Evolutionary conservation across 2,329 filamentous ascomycete species (phyloP), one percentile per base, ranked within the genome.

Genomic region (Hypoxylon sp.): DNA sequence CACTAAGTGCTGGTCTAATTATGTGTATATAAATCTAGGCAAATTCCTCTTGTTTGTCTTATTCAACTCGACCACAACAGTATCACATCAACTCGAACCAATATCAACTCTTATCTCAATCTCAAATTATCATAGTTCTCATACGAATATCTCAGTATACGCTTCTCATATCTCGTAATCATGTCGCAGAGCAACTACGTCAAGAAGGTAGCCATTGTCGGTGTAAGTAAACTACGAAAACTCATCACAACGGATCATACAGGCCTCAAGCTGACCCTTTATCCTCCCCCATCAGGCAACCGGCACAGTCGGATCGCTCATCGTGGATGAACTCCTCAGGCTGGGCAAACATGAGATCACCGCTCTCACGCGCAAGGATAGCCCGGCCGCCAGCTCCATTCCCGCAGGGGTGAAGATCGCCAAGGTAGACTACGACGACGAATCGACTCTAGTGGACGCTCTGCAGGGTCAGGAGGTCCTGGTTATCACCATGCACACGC

Each of bases 381-480:
- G 83, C 74, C 67, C 69, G 0, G 80, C 75, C 67, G 77, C 72
- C 13, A 48, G 15, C 29, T 59, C 59, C 15, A 72, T 87, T 2
- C 85, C 87, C 2, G 68, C 79, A 1, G 83, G 84, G 13, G 80
- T 86, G 31, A 77, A 77, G 1, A 73, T 81, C 21, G 80, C 77
- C 42, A 58, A 70, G 1, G 80, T 89, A 17, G 80, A 85, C 73
- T 86, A 86, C 68, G 76, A 79, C 42, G 78, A 83, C 51, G 74
- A 81, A 27, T 71, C 75, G 0, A 80, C 83, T 0, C 73, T 90
- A 7, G 79, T 86, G 0, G 74, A 76, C 0, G 87, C 86, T 2
- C 82, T 90, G 2, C 73, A 78, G 31, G 86, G 80, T 63, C 86
- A 90, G 66, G 82, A 90, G n/a, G 84, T 83, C 39, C 79, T 90